Conservation (phyloP, 441 rosid species). For the Hypseocharis bilobata region DNA sequence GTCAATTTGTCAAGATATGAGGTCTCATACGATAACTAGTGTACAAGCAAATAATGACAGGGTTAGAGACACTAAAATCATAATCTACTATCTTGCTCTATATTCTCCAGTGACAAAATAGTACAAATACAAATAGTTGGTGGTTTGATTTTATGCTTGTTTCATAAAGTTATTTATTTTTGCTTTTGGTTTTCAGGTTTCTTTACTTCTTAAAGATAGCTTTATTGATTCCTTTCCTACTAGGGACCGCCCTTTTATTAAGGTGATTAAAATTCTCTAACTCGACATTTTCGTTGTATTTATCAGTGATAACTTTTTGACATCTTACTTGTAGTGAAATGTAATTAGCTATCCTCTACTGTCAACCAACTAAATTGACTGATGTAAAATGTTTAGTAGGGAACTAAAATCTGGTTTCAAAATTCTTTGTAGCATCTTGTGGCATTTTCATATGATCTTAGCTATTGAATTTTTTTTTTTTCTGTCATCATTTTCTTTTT, state of each 20-base stretch:
- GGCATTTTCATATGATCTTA: too few relatives aligned
- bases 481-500: too few relatives aligned
- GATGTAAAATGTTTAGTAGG: too few relatives aligned
- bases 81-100: constrained; percentile 6
- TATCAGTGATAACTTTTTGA: too few relatives aligned
- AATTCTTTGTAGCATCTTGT: too few relatives aligned
- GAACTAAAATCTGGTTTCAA: too few relatives aligned
- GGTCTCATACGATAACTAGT: constrained; percentile 78
- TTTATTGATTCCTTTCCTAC: constrained; percentile 79
- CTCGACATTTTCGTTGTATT: not conserved
- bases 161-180: not conserved
- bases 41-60: constrained; percentile 88
- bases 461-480: too few relatives aligned
- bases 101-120: not conserved
- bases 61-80: constrained; percentile 37
- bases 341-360: too few relatives aligned
- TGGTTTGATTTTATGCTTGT: not conserved
- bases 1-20: constrained; percentile 74
- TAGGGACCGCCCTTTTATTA: constrained; percentile 65
- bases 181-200: constrained; percentile 47
- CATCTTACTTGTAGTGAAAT: too few relatives aligned
- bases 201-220: constrained; percentile 87
- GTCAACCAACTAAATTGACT: too few relatives aligned
- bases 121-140: not conserved
- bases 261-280: constrained; percentile 38